phyloP scores from a whole-genome alignment of 2,329 filamentous ascomycete species.

The Pleomassaria siparia region DNA sequence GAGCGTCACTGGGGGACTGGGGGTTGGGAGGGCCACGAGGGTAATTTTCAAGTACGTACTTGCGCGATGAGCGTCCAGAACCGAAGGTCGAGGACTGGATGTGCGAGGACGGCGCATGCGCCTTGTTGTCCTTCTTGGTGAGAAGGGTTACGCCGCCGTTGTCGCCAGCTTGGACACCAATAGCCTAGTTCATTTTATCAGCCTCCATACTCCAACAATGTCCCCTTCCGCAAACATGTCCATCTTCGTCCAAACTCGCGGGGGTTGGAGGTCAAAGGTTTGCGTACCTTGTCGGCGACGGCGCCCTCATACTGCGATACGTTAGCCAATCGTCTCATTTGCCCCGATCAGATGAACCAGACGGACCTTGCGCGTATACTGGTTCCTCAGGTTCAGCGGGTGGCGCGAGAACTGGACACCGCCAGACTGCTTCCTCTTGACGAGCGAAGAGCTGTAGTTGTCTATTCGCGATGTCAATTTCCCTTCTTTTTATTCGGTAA shows the following conservation, averaged over 20 bases:
- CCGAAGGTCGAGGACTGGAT: slow-evolving; percentile 68
- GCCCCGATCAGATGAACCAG: not conserved
- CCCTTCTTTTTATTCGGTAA: not conserved
- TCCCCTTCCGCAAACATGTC: slow-evolving; percentile 1
- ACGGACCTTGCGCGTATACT: slow-evolving; percentile 83
- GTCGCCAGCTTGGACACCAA: slow-evolving; percentile 74
- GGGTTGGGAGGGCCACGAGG: too few relatives aligned
- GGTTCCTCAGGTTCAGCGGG: slow-evolving; percentile 89
- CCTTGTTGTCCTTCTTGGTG: slow-evolving; percentile 78
- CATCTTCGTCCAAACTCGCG: slow-evolving; percentile 4
- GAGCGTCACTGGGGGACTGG: too few relatives aligned
- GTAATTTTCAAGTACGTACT: slow-evolving; percentile 58
- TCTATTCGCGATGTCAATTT: slow-evolving; percentile 54
- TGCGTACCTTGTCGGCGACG: slow-evolving; percentile 83
- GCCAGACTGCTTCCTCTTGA: slow-evolving; percentile 80
- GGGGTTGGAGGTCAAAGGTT: slow-evolving; percentile 1
- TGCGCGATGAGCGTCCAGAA: slow-evolving; percentile 73
- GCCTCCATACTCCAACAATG: not conserved
- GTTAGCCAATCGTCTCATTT: slow-evolving; percentile 29
- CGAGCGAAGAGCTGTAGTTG: slow-evolving; percentile 84
- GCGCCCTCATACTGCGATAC: slow-evolving; percentile 77
- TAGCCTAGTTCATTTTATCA: slow-evolving; percentile 58
- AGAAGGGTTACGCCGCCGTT: slow-evolving; percentile 78
- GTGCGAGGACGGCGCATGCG: slow-evolving; percentile 71
- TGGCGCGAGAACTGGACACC: slow-evolving; percentile 91